Conservation (phyloP, 148 eudicot species). For the Cornus controversa region DNA sequence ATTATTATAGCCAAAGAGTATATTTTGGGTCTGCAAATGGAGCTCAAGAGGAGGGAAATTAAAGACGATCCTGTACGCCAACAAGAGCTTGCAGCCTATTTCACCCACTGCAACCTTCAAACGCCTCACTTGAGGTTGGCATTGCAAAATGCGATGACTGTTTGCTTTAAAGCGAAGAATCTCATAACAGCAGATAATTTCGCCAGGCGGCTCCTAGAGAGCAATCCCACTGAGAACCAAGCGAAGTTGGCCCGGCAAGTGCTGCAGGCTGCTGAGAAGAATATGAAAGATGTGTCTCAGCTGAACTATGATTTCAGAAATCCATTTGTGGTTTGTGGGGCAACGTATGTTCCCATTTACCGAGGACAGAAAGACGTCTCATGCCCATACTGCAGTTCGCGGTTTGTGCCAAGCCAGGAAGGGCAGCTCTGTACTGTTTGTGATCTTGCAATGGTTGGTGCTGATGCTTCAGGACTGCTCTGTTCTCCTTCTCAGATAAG, state of each 20-base stretch:
- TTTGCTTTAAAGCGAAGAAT: slow-evolving; percentile 69
- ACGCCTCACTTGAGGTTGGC: slow-evolving; percentile 82
- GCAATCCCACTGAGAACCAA: slow-evolving; percentile 78
- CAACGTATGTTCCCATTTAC: slow-evolving; percentile 80
- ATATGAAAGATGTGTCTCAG: slow-evolving; percentile 65
- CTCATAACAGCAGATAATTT: slow-evolving; percentile 72
- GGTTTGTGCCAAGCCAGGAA: slow-evolving; percentile 71
- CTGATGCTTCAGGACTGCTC: slow-evolving; percentile 94
- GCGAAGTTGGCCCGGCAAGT: slow-evolving; percentile 70
- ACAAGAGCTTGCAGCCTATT: slow-evolving; percentile 93
- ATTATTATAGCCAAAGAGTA: slow-evolving; percentile 76
- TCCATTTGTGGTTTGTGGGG: slow-evolving; percentile 90
- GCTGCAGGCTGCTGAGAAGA: slow-evolving; percentile 79
- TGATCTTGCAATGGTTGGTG: slow-evolving; percentile 72
- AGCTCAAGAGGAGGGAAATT: slow-evolving; percentile 71
- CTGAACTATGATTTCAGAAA: slow-evolving; percentile 93
- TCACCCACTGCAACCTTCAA: slow-evolving; percentile 91
- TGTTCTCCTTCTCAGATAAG: slow-evolving; percentile 84
- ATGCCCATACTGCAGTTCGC: slow-evolving; percentile 80
- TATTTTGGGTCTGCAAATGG: slow-evolving; percentile 83
- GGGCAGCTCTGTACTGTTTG: slow-evolving; percentile 85
- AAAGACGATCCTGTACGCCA: slow-evolving; percentile 76
- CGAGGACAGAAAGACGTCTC: slow-evolving; percentile 75
- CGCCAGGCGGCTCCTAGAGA: slow-evolving; percentile 77
- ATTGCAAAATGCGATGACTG: slow-evolving; percentile 66